Conservation (phyloP, 352 stramenopile genomes). For the Phytophthora quininea region DNA sequence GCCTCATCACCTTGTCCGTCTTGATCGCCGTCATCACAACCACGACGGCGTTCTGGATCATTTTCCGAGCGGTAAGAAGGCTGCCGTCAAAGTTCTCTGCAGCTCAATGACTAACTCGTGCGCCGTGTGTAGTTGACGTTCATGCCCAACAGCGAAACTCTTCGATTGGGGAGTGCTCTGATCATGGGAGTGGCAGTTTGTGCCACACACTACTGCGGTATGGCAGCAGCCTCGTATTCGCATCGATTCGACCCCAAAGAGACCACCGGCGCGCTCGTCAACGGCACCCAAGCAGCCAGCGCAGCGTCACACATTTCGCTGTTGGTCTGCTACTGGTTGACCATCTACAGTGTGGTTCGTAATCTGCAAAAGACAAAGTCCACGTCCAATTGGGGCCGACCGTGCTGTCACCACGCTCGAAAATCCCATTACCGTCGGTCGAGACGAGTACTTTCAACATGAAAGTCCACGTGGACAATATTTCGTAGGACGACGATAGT, state of each 20-base stretch:
- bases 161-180: constrained; percentile 44
- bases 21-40: constrained; percentile 46
- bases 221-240: constrained; percentile 36
- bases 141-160: constrained; percentile 31
- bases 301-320: constrained; percentile 37
- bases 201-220: constrained; percentile 50
- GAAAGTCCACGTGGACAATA: background rate
- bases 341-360: constrained; percentile 5
- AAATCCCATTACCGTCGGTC: too few relatives aligned
- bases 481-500: background rate
- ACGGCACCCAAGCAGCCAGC: constrained; percentile 13
- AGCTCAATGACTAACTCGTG: background rate
- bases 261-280: constrained; percentile 25
- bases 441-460: background rate
- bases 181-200: constrained; percentile 56
- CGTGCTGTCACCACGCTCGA: background rate
- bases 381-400: background rate
- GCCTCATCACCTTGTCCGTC: constrained; percentile 37
- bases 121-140: constrained; percentile 44
- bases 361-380: background rate
- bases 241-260: constrained; percentile 19
- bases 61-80: constrained; percentile 42
- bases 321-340: constrained; percentile 46
- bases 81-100: background rate
- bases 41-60: constrained; percentile 53